Conservation (phyloP, 768 basidiomycete species). For the Rubroboletus pulcherrimus region DNA sequence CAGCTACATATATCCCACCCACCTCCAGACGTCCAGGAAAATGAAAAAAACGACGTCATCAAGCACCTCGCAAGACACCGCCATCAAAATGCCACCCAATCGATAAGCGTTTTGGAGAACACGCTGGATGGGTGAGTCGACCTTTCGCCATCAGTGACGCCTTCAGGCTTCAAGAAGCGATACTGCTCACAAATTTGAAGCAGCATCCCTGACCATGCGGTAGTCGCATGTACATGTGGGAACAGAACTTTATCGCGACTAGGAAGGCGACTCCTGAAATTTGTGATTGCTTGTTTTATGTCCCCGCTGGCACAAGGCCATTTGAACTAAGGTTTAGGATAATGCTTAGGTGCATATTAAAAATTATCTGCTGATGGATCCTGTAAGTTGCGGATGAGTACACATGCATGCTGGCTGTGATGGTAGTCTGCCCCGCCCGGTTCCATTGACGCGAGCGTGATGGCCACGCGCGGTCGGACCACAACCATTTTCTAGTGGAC, state of each 20-base stretch:
- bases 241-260: not conserved
- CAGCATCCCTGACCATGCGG: conserved; percentile 16
- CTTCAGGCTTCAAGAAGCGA: conserved; percentile 8
- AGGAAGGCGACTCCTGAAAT: too few relatives aligned
- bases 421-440: too few relatives aligned
- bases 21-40: conserved; percentile 1
- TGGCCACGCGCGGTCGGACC: conserved; percentile 19
- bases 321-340: too few relatives aligned
- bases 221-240: conserved; percentile 6
- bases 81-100: conserved; percentile 14
- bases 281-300: too few relatives aligned
- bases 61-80: not conserved
- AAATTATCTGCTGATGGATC: too few relatives aligned
- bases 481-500: conserved; percentile 5
- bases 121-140: conserved; percentile 17
- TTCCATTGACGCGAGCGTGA: conserved; percentile 49
- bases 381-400: too few relatives aligned
- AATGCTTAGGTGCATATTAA: too few relatives aligned
- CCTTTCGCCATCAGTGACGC: conserved; percentile 8
- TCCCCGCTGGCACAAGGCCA: too few relatives aligned
- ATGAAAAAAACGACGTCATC: not conserved
- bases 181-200: not conserved
- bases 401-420: too few relatives aligned
- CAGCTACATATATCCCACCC: conserved; percentile 12
- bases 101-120: conserved; percentile 4